Percentiles rank a stretch among this genome's conserved stretches.
Conservation (phyloP, 2,329 filamentous ascomycete species). For the Pseudogymnoascus sp. region DNA sequence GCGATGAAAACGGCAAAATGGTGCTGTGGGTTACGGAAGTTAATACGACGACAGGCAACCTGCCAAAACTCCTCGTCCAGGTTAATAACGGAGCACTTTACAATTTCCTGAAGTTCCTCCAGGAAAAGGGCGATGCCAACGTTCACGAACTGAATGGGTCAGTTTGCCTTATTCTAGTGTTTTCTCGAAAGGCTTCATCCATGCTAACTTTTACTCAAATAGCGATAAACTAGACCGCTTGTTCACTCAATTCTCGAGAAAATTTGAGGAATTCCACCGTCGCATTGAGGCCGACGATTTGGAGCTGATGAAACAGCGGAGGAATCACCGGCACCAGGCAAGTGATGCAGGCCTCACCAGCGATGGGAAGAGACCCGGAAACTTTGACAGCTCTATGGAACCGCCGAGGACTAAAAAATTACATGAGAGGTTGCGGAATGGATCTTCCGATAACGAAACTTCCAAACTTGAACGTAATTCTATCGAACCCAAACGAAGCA, state of each 20-base stretch:
- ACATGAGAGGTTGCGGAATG: background rate
- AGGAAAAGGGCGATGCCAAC: background rate
- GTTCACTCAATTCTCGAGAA: background rate
- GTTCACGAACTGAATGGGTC: background rate
- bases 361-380: background rate
- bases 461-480: background rate
- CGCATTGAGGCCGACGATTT: background rate
- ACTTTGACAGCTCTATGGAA: background rate
- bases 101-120: background rate
- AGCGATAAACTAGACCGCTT: background rate
- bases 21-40: background rate
- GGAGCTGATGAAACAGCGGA: background rate
- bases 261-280: background rate
- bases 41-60: background rate
- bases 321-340: background rate
- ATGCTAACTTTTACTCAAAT: background rate
- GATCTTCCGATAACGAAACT: background rate
- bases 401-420: background rate
- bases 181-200: background rate
- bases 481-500: background rate
- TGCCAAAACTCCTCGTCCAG: background rate
- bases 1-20: background rate
- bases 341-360: background rate
- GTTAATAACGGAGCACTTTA: background rate
- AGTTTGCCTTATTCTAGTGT: background rate